Evolutionary conservation across 2,329 filamentous ascomycete genomes (phyloP).

Genomic region (Neoscytalidium dimidiatum): DNA sequence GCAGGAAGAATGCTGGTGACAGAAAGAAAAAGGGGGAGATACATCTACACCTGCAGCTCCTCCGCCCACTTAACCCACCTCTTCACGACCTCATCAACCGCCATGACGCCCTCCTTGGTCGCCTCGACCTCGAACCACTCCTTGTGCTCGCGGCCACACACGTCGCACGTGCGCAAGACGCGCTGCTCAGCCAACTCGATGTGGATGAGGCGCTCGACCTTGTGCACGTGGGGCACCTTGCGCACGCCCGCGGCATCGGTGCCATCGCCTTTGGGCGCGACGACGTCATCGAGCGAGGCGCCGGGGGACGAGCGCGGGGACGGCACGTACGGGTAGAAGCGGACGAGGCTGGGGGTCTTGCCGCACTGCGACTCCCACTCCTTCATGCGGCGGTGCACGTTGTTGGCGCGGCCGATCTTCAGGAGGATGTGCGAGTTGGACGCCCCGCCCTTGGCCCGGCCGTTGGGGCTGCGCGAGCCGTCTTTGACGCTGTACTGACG

Average conservation of each 20-base stretch:
- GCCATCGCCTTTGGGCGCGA: conserved; percentile 24
- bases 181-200: conserved; percentile 71
- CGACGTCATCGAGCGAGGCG: conserved; percentile 22
- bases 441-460: neutral
- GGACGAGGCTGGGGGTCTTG: conserved; percentile 81
- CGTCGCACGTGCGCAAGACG: conserved; percentile 66
- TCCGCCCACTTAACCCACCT: conserved; percentile 88
- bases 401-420: conserved; percentile 69
- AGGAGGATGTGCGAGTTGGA: conserved; percentile 60
- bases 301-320: conserved; percentile 28
- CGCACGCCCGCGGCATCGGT: conserved; percentile 43
- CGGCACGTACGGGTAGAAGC: conserved; percentile 82
- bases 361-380: conserved; percentile 95
- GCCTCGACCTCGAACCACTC: conserved; percentile 96
- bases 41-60: conserved; percentile 23
- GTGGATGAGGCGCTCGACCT: conserved; percentile 88
- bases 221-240: conserved; percentile 82
- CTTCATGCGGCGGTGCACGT: conserved; percentile 87
- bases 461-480: neutral
- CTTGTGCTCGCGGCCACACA: conserved; percentile 81
- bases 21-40: neutral
- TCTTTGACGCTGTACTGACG: conserved; percentile 2
- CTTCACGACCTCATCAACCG: conserved; percentile 72
- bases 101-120: conserved; percentile 66
- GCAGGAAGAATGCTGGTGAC: neutral